Base-by-base conservation (phyloP, 192 early-diverging fungal genomes). In the Coemansia sp. region DNA sequence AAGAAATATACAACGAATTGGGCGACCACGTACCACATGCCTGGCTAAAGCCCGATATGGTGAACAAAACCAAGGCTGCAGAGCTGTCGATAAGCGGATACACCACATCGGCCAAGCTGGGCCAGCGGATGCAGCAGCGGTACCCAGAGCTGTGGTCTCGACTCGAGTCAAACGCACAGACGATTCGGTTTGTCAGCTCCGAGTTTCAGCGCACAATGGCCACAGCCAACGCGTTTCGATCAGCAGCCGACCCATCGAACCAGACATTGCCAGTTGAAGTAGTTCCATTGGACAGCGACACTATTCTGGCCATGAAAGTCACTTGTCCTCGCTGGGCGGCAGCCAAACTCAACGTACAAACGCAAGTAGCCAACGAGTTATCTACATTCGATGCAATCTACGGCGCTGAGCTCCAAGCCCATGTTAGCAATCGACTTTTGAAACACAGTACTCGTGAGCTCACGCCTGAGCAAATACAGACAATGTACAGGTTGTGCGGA, bases 401-500 rank as follows among this genome's bases (percentile, higher is more conserved):
- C n/a, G 21, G 51, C 11, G 51, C 51, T 27, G 57, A 41, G 3
- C n/a, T 59, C 7, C 32, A 15, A 59, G 41, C 21, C 14, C 53
- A 48, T 8, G 62, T 56, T 21, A 15, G 32, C 23, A 32, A 56
- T 0, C 47, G 41, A 23, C 25, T 72, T 35, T 35, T 35, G 32
- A 22, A 43, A 19, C 21, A 60, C 47, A 17, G 5, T 58, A 39
- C 32, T 35, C 32, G 6, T 0, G 32, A 35, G 32, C 49, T 60
- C 24, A 12, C 53, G 1, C 24, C 72, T 14, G 19, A 52, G 15
- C 57, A 65, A 24, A 55, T 74, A 6, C 43, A 58, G 14, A 57
- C 52, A 6, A 57, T 80, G 5, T 74, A 80, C 38, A 45, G 35
- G 15, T 29, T 74, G 38, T 80, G 77, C 37, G 77, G 68, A 0